Evolutionary conservation across 345 rosid species (phyloP).

Genomic region (Noccaea caerulescens): DNA sequence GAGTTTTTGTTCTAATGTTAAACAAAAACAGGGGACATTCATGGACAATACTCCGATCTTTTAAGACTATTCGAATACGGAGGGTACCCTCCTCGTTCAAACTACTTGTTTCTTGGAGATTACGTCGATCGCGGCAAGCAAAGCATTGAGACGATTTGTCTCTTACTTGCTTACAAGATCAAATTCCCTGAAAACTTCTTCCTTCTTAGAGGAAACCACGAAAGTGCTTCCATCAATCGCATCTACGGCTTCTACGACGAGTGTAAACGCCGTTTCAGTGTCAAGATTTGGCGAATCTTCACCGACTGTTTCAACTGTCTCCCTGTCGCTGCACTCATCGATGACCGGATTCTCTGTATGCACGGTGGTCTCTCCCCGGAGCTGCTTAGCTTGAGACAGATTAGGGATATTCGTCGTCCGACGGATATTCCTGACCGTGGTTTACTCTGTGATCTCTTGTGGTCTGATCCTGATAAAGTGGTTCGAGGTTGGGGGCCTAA

Average conservation of each 20-base stretch:
- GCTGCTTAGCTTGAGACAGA: conserved; percentile 62
- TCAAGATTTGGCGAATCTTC: conserved; percentile 76
- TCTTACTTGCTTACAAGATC: conserved; percentile 83
- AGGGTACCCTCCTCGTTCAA: conserved; percentile 77
- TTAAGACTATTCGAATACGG: conserved; percentile 83
- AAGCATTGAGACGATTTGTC: conserved; percentile 89
- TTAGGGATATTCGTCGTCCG: conserved; percentile 70
- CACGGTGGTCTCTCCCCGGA: conserved; percentile 95
- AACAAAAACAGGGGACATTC: conserved; percentile 70
- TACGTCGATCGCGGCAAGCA: conserved; percentile 92
- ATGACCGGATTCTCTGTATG: conserved; percentile 85
- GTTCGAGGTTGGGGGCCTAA: conserved; percentile 73
- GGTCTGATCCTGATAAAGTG: conserved; percentile 84
- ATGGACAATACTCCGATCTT: conserved; percentile 94
- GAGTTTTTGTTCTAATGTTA: conserved; percentile 19
- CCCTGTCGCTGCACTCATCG: conserved; percentile 82
- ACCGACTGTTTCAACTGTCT: conserved; percentile 89
- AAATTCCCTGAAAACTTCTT: conserved; percentile 80
- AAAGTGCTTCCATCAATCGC: conserved; percentile 83
- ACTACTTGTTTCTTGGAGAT: conserved; percentile 89
- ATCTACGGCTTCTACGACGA: conserved; percentile 90
- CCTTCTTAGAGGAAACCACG: conserved; percentile 89
- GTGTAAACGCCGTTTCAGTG: conserved; percentile 77
- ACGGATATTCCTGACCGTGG: conserved; percentile 82
- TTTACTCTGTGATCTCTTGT: conserved; percentile 86